Percentiles rank a stretch among this genome's conserved stretches.
These are phyloP conservation scores for Stipa capillata DNA, from an alignment of 176 grass and related monocot genomes.

Conservation along the genomic window DNA sequence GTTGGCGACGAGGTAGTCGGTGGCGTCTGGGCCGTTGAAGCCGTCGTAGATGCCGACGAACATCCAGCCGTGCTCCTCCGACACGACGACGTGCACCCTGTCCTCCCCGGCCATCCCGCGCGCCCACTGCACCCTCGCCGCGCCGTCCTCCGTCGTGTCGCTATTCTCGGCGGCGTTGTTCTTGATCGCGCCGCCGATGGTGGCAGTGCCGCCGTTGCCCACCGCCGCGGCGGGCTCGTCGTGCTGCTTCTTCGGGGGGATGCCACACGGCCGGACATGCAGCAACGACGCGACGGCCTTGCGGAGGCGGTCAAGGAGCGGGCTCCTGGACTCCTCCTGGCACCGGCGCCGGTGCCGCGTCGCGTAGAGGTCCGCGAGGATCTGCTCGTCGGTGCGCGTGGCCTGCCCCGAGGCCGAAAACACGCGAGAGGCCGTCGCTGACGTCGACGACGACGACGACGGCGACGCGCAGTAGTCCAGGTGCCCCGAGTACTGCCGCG, in stretches of 20 bases:
- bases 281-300: constrained; percentile 16
- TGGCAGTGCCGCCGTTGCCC: not conserved
- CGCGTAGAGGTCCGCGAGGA: constrained; percentile 36
- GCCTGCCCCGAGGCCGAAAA: constrained; percentile 9
- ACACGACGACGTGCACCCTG: constrained; percentile 65
- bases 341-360: constrained; percentile 25
- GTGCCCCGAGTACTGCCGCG: constrained; percentile 25
- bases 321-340: constrained; percentile 2
- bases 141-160: not conserved
- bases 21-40: constrained; percentile 93
- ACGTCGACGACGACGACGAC: constrained; percentile 32
- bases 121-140: constrained; percentile 60
- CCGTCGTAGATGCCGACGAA: constrained; percentile 98
- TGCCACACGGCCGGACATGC: not conserved
- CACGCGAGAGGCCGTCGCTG: constrained; percentile 22
- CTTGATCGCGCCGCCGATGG: not conserved
- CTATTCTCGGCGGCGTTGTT: not conserved
- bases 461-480: constrained; percentile 29
- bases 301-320: constrained; percentile 28
- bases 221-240: not conserved
- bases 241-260: not conserved
- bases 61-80: constrained; percentile 69
- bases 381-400: constrained; percentile 39
- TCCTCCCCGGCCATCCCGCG: constrained; percentile 94
- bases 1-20: constrained; percentile 68